Percentiles rank a stretch among this genome's conserved stretches.
Conservation (phyloP, 345 rosid species). For the Noccaea bulbosa region DNA sequence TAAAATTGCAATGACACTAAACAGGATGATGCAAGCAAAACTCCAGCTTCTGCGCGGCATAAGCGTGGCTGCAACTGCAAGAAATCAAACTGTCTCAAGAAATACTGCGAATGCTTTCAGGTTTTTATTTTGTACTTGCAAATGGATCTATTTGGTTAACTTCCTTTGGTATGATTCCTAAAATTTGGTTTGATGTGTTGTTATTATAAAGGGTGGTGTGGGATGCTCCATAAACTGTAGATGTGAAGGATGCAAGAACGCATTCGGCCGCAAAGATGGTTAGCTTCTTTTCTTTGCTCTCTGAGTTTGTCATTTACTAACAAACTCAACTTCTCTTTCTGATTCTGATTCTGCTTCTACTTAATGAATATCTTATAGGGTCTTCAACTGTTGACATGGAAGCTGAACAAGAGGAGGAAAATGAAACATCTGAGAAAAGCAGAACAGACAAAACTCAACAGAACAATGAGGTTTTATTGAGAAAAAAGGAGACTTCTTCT, state of each 20-base stretch:
- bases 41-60: slow-evolving; percentile 96
- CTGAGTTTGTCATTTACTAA: not conserved
- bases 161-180: slow-evolving; percentile 31
- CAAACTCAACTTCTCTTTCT: not conserved
- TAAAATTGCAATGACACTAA: slow-evolving; percentile 2
- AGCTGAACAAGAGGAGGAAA: slow-evolving; percentile 63
- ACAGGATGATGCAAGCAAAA: slow-evolving; percentile 81
- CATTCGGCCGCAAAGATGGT: slow-evolving; percentile 96
- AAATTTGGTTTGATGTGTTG: not conserved
- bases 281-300: slow-evolving; percentile 37
- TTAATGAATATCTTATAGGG: slow-evolving; percentile 48
- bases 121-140: slow-evolving; percentile 50
- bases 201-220: slow-evolving; percentile 73
- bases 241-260: slow-evolving; percentile 97
- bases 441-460: slow-evolving; percentile 45
- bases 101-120: slow-evolving; percentile 99
- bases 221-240: slow-evolving; percentile 97
- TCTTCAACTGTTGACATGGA: slow-evolving; percentile 58
- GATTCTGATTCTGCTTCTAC: slow-evolving; percentile 13
- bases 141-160: slow-evolving; percentile 8
- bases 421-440: slow-evolving; percentile 54
- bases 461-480: slow-evolving; percentile 52
- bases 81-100: slow-evolving; percentile 90
- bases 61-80: slow-evolving; percentile 99
- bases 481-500: slow-evolving; percentile 53